phyloP scores from a whole-genome alignment of 169 alveolate species.

The Haemoproteus tartakovskyi region DNA sequence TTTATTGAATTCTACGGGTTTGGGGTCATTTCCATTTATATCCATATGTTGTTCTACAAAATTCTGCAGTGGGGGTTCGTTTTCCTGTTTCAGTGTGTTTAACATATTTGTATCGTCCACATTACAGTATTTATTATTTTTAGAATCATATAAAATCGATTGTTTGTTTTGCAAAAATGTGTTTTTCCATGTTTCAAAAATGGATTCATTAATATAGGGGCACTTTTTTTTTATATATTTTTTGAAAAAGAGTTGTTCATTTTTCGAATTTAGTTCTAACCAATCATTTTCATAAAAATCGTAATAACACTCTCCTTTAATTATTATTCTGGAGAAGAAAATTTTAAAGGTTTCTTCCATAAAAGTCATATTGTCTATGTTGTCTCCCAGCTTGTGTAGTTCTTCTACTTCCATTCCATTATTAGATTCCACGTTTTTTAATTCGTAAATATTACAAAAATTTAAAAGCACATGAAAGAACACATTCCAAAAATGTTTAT shows the following conservation, averaged over 20 bases:
- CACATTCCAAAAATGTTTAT: slow-evolving; percentile 37
- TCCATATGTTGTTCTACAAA: background rate
- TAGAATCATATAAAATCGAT: no score
- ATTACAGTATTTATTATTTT: no score
- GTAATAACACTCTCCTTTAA: slow-evolving; percentile 39
- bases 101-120: no score
- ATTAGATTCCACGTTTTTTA: slow-evolving; percentile 14
- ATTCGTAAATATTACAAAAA: slow-evolving; percentile 59
- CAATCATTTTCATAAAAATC: slow-evolving; percentile 51
- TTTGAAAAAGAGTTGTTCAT: background rate
- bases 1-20: background rate
- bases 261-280: slow-evolving; percentile 19
- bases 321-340: slow-evolving; percentile 12
- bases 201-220: background rate
- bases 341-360: no score
- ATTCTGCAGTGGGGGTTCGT: no score
- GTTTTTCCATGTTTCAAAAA: no score
- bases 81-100: no score
- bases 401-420: slow-evolving; percentile 1
- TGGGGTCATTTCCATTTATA: background rate
- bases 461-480: slow-evolving; percentile 49
- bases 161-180: no score
- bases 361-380: background rate
- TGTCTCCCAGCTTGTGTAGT: no score
- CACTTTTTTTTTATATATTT: background rate